Conservation (phyloP, 148 eudicot genomes). For the Nyssa sinensis region DNA sequence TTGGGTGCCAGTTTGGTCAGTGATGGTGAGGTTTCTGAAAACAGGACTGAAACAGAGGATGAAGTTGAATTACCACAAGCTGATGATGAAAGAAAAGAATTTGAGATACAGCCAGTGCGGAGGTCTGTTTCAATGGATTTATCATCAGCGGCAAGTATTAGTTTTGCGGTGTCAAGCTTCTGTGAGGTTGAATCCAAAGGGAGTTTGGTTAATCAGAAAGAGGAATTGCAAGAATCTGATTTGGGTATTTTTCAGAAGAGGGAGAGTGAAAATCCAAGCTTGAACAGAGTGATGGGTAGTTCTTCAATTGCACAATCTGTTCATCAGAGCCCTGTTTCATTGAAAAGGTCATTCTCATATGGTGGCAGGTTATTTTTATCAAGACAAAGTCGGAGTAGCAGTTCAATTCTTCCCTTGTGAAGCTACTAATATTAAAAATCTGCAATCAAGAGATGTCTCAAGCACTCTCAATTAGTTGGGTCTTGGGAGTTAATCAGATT, state of each 20-base stretch:
- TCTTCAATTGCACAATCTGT: background rate
- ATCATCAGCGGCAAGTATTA: no score
- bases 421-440: background rate
- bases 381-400: no score
- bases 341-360: conserved; percentile 15
- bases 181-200: no score
- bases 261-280: background rate
- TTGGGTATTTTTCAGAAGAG: no score
- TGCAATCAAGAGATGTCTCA: background rate
- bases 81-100: conserved; percentile 5
- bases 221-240: no score
- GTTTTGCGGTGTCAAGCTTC: no score
- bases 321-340: background rate
- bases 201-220: no score
- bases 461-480: no score
- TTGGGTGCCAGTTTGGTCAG: background rate
- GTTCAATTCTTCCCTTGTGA: conserved; percentile 6
- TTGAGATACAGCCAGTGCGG: background rate
- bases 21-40: background rate
- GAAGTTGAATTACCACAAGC: background rate
- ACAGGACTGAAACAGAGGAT: conserved; percentile 14
- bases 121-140: no score
- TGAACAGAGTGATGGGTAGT: background rate
- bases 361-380: conserved; percentile 7
- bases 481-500: background rate